phyloP scores from a whole-genome alignment of 768 basidiomycete genomes.

The Leucosporidium creatinivorum region DNA sequence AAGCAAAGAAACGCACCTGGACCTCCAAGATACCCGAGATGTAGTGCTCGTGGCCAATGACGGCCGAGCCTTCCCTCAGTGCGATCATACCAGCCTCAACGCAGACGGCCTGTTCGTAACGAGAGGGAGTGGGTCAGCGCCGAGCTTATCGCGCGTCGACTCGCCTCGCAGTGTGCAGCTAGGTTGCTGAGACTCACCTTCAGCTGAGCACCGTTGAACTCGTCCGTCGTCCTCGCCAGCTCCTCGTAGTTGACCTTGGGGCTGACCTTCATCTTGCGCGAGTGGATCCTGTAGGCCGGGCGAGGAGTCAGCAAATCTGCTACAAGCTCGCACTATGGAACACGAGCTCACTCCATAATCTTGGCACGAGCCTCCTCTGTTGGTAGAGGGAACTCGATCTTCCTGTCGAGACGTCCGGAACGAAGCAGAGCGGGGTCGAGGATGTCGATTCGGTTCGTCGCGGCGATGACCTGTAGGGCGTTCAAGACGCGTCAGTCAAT shows the following conservation, averaged over 20 bases:
- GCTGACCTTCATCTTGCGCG: constrained; percentile 85
- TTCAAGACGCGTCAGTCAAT: not conserved
- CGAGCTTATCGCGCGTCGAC: not conserved
- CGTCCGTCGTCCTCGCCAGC: constrained; percentile 90
- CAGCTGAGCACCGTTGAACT: constrained; percentile 88
- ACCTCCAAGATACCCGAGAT: constrained; percentile 79
- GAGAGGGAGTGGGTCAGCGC: not conserved
- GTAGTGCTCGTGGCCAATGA: constrained; percentile 84
- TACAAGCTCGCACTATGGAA: no score
- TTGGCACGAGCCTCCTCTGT: constrained; percentile 93
- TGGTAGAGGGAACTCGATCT: constrained; percentile 97
- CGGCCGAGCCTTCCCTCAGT: constrained; percentile 79
- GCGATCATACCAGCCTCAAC: constrained; percentile 99
- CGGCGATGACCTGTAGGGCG: constrained; percentile 78
- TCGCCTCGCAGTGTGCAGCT: no score
- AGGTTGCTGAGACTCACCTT: constrained; percentile 26
- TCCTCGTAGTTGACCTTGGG: constrained; percentile 94
- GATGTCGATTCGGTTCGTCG: constrained; percentile 97
- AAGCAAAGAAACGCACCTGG: constrained; percentile 44
- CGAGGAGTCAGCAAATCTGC: not conserved
- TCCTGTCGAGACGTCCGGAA: constrained; percentile 92
- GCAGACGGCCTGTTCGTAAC: constrained; percentile 70
- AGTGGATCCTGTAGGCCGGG: constrained; percentile 57
- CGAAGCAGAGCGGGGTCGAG: constrained; percentile 97
- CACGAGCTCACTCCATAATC: constrained; percentile 62